Percentiles rank a stretch among this genome's conserved stretches.
Evolutionary conservation across 2,329 filamentous ascomycete species (phyloP).

Genomic region (Calonectria ilicicola): DNA sequence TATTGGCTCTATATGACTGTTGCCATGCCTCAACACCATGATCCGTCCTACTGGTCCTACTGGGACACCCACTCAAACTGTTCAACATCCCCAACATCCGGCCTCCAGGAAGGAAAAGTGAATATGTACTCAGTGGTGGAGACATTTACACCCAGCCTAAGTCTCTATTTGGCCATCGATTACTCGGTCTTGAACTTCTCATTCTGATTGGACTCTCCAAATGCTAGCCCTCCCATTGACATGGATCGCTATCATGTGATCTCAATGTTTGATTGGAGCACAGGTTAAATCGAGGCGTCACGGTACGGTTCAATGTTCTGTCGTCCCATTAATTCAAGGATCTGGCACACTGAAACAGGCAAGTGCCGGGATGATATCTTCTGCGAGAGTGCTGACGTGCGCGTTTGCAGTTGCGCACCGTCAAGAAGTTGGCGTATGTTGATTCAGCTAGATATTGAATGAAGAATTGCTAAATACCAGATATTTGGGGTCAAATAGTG

Average conservation of each 20-base stretch:
- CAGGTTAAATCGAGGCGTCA: slow-evolving; percentile 29
- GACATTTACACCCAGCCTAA: background rate
- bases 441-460: background rate
- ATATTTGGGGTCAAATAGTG: background rate
- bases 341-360: slow-evolving; percentile 20
- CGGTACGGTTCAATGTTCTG: slow-evolving; percentile 18
- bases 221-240: slow-evolving; percentile 15
- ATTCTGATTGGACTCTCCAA: slow-evolving; percentile 27
- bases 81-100: background rate
- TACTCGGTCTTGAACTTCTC: slow-evolving; percentile 17
- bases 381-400: background rate
- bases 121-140: background rate
- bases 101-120: background rate
- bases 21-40: background rate
- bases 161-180: background rate
- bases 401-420: background rate
- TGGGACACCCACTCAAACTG: background rate
- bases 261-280: slow-evolving; percentile 27
- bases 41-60: background rate
- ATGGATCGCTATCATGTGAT: slow-evolving; percentile 21
- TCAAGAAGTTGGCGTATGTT: background rate
- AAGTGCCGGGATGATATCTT: background rate
- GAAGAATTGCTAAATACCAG: background rate
- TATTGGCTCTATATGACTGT: background rate
- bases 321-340: slow-evolving; percentile 15